These are phyloP conservation scores for Carex scoparia DNA, from an alignment of 176 grass and related monocot genomes.

Conservation along the genomic window DNA sequence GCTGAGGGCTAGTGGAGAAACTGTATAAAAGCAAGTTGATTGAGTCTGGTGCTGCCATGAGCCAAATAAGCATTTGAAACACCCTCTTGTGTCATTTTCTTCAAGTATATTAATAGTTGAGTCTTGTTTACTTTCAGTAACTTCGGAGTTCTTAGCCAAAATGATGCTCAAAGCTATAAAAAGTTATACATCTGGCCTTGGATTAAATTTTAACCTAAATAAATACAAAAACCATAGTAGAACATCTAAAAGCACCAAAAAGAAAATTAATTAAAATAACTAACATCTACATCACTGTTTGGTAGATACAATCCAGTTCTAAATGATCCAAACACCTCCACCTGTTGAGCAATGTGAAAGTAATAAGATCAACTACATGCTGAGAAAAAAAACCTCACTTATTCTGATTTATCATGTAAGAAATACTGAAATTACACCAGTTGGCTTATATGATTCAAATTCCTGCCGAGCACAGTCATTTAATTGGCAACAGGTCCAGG, in stretches of 20 bases:
- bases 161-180: background rate
- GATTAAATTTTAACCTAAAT: background rate
- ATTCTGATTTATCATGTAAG: background rate
- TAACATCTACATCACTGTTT: constrained; percentile 88
- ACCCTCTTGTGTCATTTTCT: background rate
- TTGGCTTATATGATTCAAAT: background rate
- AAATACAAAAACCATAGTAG: constrained; percentile 1
- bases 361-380: constrained; percentile 24
- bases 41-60: background rate
- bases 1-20: background rate
- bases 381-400: background rate
- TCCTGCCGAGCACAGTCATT: background rate
- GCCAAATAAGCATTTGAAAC: background rate
- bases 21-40: background rate
- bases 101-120: background rate
- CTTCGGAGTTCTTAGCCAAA: background rate
- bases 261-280: constrained; percentile 11
- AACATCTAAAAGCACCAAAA: background rate
- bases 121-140: background rate
- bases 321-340: constrained; percentile 96
- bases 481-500: background rate
- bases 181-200: background rate
- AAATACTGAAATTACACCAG: background rate
- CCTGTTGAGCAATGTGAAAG: constrained; percentile 40
- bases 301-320: constrained; percentile 93